phyloP scores from a whole-genome alignment of 768 basidiomycete species.

The Pleurotus citrinopileatus region DNA sequence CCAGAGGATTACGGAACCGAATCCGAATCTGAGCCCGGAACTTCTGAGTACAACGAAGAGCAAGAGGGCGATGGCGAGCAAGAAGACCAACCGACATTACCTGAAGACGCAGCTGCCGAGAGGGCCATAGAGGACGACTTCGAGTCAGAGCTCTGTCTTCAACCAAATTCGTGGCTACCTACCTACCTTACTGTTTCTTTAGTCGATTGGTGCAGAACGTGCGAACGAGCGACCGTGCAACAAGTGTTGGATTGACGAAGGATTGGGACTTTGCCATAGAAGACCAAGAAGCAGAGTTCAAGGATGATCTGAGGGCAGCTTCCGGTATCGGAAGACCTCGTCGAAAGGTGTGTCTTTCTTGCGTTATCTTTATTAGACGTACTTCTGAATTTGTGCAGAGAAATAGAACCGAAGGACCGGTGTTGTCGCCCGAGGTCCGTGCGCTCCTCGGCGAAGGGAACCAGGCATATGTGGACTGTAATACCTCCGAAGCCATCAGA shows the following conservation, averaged over 20 bases:
- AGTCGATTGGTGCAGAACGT: slow-evolving; percentile 73
- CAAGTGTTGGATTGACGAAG: slow-evolving; percentile 48
- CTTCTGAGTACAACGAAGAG: slow-evolving; percentile 13
- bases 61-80: slow-evolving; percentile 16
- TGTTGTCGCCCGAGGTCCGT: slow-evolving; percentile 67
- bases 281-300: slow-evolving; percentile 66
- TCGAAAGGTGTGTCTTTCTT: slow-evolving; percentile 37
- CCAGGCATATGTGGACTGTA: slow-evolving; percentile 74
- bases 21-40: slow-evolving; percentile 18
- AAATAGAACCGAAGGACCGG: slow-evolving; percentile 44
- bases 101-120: slow-evolving; percentile 28
- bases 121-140: slow-evolving; percentile 60
- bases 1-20: too few species aligned
- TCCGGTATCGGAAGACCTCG: slow-evolving; percentile 63
- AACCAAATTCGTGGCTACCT: slow-evolving; percentile 9
- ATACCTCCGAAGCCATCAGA: slow-evolving; percentile 66
- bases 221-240: slow-evolving; percentile 45
- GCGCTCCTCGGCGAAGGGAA: slow-evolving; percentile 84
- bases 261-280: slow-evolving; percentile 77
- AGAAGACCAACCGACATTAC: slow-evolving; percentile 12
- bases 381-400: slow-evolving; percentile 29
- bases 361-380: not conserved
- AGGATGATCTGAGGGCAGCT: slow-evolving; percentile 69
- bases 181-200: slow-evolving; percentile 1
- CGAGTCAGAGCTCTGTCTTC: slow-evolving; percentile 32